phyloP scores from a whole-genome alignment of 495 filamentous ascomycete genomes.

The Recurvomyces mirabilis region DNA sequence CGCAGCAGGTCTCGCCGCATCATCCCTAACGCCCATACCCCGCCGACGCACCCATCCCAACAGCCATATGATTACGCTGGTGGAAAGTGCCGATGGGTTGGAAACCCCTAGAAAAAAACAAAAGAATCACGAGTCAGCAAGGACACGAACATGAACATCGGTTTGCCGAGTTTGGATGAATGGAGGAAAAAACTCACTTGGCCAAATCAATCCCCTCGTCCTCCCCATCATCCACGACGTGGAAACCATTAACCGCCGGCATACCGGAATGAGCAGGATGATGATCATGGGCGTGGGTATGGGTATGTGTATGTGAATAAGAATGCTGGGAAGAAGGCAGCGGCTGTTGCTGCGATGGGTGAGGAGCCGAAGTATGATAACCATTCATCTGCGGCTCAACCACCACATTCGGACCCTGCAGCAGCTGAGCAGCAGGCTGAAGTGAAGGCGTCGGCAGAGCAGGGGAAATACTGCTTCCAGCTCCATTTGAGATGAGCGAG shows the following conservation, averaged over 20 bases:
- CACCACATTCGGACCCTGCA: not conserved
- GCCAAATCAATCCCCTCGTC: constrained; percentile 22
- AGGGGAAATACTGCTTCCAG: not conserved
- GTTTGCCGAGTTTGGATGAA: not conserved
- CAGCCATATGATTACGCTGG: constrained; percentile 17
- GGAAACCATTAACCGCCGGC: not conserved
- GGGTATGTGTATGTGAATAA: no score
- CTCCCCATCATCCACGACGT: constrained; percentile 9
- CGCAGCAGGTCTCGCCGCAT: no score
- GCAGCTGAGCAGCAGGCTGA: no score
- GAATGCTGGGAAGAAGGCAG: no score
- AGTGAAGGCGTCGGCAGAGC: not conserved
- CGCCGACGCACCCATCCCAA: constrained; percentile 12
- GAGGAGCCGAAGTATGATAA: no score
- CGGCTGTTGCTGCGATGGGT: no score
- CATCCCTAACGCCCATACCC: constrained; percentile 9
- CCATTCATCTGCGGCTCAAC: constrained; percentile 1
- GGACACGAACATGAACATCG: not conserved
- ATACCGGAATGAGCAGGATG: not conserved
- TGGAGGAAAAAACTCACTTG: constrained; percentile 12
- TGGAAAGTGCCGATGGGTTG: constrained; percentile 19
- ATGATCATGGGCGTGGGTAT: not conserved
- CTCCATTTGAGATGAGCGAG: not conserved
- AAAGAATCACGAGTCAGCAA: no score
- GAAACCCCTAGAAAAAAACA: constrained; percentile 13